Base-by-base conservation (phyloP, 495 filamentous ascomycete genomes). In the Tuber aestivum region DNA sequence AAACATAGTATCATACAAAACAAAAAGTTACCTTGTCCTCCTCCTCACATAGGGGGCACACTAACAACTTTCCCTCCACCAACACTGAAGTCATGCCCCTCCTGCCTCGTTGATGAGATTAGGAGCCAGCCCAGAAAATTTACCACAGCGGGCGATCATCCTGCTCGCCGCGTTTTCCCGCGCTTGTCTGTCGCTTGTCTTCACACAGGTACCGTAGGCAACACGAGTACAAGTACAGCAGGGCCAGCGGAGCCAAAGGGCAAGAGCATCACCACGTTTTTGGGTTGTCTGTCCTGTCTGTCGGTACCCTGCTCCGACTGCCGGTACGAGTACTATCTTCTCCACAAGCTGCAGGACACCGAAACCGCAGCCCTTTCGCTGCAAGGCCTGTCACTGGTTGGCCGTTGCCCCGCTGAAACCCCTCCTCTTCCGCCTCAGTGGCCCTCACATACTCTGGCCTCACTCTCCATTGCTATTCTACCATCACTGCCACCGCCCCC, bases 331-430 rank as follows among this genome's bases (percentile, higher is more conserved):
- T 40, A 40, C 2, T 56, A 27, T 56, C n/a, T 27, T 14, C n/a
- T 27, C 50, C 50, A 18, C 56, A 32, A 32, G 27, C 56, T 65
- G 56, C 27, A 35, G 27, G 56, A 35, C 56, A 18, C 56, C 56
- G 56, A 18, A 16, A 65, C 27, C 1, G 27, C 50, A 23, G 12
- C 23, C 50, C 23, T 27, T 56, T 27, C 23, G 23, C 50, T 56
- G 14, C 50, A 3, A 56, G 50, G 23, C n/a, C 50, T 56, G 50
- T 56, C 50, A 10, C 50, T 18, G 16, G 56, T 65, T 65, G 27
- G 9, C 41, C 70, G 69, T 69, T 73, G 74, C 77, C 77, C 76
- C 70, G 74, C 78, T 79, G 78, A 79, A 79, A 78, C 77, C 48
- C 68, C 70, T 65, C 27, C 56, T 77, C 78, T 79, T 77, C 75